Conservation (phyloP, 2,329 filamentous ascomycete species). For the Thelonectria rubi region DNA sequence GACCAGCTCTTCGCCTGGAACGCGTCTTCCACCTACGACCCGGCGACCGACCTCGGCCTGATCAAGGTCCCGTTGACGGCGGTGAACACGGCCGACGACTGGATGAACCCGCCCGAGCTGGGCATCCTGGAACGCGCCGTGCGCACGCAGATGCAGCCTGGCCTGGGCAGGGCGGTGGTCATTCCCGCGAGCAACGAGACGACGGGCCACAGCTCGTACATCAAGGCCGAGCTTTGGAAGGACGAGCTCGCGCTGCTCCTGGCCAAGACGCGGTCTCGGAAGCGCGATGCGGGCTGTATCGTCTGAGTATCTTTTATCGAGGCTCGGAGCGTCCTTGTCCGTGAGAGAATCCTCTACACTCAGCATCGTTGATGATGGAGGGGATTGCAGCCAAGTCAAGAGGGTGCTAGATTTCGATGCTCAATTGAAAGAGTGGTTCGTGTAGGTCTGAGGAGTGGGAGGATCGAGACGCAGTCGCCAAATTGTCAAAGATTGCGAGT, state of each 20-base stretch:
- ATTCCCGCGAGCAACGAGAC: slow-evolving; percentile 23
- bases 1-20: slow-evolving; percentile 30
- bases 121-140: slow-evolving; percentile 17
- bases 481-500: too few relatives aligned
- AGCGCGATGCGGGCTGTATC: background rate
- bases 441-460: too few relatives aligned
- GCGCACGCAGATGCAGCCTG: slow-evolving; percentile 14
- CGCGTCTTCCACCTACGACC: slow-evolving; percentile 15
- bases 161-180: background rate
- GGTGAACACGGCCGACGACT: slow-evolving; percentile 28
- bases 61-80: slow-evolving; percentile 27
- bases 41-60: slow-evolving; percentile 3
- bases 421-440: too few relatives aligned
- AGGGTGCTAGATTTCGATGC: too few relatives aligned
- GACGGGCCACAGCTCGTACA: slow-evolving; percentile 26
- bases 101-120: slow-evolving; percentile 24
- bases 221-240: slow-evolving; percentile 28
- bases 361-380: background rate
- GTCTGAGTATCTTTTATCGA: background rate
- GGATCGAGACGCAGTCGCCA: too few relatives aligned
- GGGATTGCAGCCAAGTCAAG: too few relatives aligned
- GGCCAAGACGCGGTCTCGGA: slow-evolving; percentile 27
- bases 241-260: slow-evolving; percentile 18
- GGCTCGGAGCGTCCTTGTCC: background rate
- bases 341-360: background rate